These are phyloP conservation scores for Babesia gibsoni DNA, from an alignment of 169 alveolate genomes.

Conservation along the genomic window DNA sequence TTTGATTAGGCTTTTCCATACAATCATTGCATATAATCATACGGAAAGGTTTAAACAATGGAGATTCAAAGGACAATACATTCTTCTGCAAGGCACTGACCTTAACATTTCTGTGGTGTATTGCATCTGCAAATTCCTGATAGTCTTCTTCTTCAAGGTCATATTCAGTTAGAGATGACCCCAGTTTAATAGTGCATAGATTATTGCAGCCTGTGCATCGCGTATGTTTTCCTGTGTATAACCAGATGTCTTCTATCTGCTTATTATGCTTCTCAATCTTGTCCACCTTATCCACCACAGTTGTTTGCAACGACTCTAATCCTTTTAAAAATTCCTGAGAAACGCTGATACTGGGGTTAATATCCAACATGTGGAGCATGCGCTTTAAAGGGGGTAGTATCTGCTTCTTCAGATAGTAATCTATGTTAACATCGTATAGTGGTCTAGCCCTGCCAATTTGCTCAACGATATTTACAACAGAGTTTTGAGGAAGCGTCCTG, in stretches of 20 bases:
- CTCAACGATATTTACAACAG: conserved; percentile 1
- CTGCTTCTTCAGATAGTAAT: conserved; percentile 57
- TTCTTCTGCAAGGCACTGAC: not conserved
- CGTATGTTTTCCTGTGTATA: not conserved
- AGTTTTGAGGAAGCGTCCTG: not conserved
- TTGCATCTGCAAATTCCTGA: not conserved
- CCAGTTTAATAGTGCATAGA: not conserved
- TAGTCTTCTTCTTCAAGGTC: not conserved
- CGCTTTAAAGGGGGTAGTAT: conserved; percentile 63
- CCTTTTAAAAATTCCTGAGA: conserved; percentile 8
- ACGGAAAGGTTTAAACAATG: not conserved
- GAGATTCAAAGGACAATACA: not conserved
- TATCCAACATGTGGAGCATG: conserved; percentile 58
- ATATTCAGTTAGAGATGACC: not conserved
- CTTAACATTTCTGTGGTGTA: not conserved
- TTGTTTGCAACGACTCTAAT: not conserved
- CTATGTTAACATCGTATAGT: conserved; percentile 48
- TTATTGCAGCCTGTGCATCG: not conserved
- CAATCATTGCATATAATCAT: not conserved
- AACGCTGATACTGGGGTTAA: conserved; percentile 2
- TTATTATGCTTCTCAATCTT: not conserved
- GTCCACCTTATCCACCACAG: not conserved
- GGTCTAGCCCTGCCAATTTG: conserved; percentile 16
- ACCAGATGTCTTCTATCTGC: conserved; percentile 12
- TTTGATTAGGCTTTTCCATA: not conserved